Percentiles rank a stretch among this genome's conserved stretches.
Conservation (phyloP, 352 stramenopile genomes). For the Globisporangium radiosum region DNA sequence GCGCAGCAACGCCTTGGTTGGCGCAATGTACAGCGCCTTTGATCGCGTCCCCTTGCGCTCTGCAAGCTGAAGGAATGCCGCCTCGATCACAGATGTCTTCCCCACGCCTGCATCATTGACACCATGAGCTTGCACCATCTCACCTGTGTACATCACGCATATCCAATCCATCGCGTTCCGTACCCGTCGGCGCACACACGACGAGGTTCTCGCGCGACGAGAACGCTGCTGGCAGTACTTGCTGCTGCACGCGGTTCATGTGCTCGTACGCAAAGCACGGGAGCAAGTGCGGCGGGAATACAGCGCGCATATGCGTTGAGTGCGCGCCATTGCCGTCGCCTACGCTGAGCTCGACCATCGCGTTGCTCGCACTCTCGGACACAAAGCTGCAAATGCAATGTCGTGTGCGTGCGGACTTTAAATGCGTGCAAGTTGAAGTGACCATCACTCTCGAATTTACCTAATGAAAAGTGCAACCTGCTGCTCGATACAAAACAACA, state of each 20-base stretch:
- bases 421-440: not conserved
- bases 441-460: too few species aligned
- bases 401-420: too few species aligned
- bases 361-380: not conserved
- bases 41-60: constrained; percentile 7
- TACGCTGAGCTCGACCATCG: constrained; percentile 1
- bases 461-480: too few species aligned
- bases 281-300: constrained; percentile 29
- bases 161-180: too few species aligned
- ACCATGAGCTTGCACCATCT: not conserved
- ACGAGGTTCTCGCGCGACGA: constrained; percentile 24
- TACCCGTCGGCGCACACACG: constrained; percentile 40
- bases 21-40: constrained; percentile 41
- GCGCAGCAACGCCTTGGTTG: constrained; percentile 37
- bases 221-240: constrained; percentile 30
- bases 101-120: constrained; percentile 22
- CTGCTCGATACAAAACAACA: too few species aligned
- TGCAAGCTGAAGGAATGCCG: constrained; percentile 31
- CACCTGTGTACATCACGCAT: not conserved
- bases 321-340: not conserved
- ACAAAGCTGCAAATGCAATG: not conserved
- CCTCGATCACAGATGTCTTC: constrained; percentile 42
- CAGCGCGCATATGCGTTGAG: constrained; percentile 13
- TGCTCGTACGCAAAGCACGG: constrained; percentile 35
- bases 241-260: constrained; percentile 39